Base-by-base conservation (phyloP, 1,139 yeast species). In the Hansenula lynferdii region DNA sequence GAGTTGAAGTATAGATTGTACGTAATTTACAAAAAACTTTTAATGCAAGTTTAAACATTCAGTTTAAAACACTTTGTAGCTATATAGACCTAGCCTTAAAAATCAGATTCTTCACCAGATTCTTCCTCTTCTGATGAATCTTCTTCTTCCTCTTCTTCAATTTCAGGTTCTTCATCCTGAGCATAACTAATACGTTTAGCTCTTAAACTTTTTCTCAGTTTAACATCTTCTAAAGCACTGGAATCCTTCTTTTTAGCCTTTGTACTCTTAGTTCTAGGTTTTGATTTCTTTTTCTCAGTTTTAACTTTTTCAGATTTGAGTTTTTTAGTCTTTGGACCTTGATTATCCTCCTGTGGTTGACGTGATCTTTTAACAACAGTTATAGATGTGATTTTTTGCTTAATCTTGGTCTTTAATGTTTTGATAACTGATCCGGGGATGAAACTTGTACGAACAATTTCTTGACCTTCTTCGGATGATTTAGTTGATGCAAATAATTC, bases 401-500 rank as follows among this genome's bases (percentile, higher is more conserved):
- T 51, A 9, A 56, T 45, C 8, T 52, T 45, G 3, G 22, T 28
- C n/a, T 30, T 49, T 14, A 62, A 37, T 28, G 50, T 52, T 35
- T 53, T 52, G 6, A 47, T 31, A 5, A 57, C 45, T 1, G 44
- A 53, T 17, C 72, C 78, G 0, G 78, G 69, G 25, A 82, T 69
- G 50, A 67, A 81, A 5, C 73, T 67, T 12, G 63, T 70, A 2
- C 73, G 59, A 2, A 72, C 67, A 15, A 58, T 46, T 9, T 50
- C 48, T 35, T 60, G 66, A 11, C 67, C 66, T 36, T 63, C 69
- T 22, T 54, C 49, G 6, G 56, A 44, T 7, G 57, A 54, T 17
- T 54, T 53, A 70, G 82, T 79, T 1, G 85, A 77, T 11, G 69
- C 64, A 58, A 70, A 86, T 10, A 84, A 60, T 51, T 85, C 95